These are phyloP conservation scores for Penicillium crustosum DNA, from an alignment of 2,329 filamentous ascomycete genomes.

Conservation along the genomic window DNA sequence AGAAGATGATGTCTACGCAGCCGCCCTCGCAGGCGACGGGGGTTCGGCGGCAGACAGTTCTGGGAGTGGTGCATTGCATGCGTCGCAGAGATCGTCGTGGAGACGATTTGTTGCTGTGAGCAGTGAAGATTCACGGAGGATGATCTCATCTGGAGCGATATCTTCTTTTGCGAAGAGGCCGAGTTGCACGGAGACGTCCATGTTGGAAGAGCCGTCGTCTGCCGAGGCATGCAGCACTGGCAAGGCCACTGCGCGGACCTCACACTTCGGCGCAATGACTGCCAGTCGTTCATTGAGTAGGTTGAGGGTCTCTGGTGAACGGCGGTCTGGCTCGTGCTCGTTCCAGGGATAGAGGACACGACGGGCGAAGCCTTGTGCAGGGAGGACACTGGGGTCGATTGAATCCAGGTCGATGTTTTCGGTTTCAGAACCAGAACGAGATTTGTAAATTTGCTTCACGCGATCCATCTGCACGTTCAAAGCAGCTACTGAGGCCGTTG, in stretches of 20 bases:
- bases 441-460: slow-evolving; percentile 29
- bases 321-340: slow-evolving; percentile 58
- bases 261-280: slow-evolving; percentile 74
- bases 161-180: slow-evolving; percentile 87
- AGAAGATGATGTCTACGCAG: slow-evolving; percentile 62
- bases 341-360: slow-evolving; percentile 66
- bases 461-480: slow-evolving; percentile 32
- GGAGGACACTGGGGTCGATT: slow-evolving; percentile 34
- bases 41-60: slow-evolving; percentile 46
- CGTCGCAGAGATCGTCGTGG: slow-evolving; percentile 85
- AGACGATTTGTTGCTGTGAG: slow-evolving; percentile 86
- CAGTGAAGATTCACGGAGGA: slow-evolving; percentile 80
- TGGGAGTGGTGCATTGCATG: slow-evolving; percentile 74
- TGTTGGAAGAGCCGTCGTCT: slow-evolving; percentile 1
- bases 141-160: slow-evolving; percentile 70
- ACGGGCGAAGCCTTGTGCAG: slow-evolving; percentile 43
- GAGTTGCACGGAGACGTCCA: slow-evolving; percentile 65
- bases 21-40: slow-evolving; percentile 51
- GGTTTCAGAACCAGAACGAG: slow-evolving; percentile 9
- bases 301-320: slow-evolving; percentile 55
- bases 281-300: slow-evolving; percentile 70
- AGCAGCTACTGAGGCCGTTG: slow-evolving; percentile 5
- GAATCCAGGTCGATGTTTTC: slow-evolving; percentile 13
- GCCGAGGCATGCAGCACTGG: slow-evolving; percentile 61
- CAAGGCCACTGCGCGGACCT: slow-evolving; percentile 72